Evolutionary conservation across 495 filamentous ascomycete species (phyloP), one percentile per base, ranked within the genome.

Genomic region (Letharia lupina): DNA sequence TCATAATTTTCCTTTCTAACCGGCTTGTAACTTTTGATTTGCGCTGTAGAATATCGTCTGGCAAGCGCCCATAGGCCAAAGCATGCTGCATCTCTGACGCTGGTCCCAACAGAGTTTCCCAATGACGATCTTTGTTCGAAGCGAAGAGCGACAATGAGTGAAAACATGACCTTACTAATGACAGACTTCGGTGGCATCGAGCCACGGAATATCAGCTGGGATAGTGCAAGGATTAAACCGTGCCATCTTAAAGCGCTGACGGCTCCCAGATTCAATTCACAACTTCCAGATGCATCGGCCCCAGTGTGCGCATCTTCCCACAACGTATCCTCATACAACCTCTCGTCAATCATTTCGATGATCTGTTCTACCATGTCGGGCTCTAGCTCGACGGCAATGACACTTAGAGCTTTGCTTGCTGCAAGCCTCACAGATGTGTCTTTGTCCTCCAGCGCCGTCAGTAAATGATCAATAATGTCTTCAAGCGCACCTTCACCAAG

Each of bases 31-130:
- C 33, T 37, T 18, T 71, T 69, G 42, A 78, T 78, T 70, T 96
- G 92, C 1, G 78, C 69, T 0, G 93, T 96, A 2, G 83, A 87
- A 68, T 98, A 99, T 59, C 91, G 86, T 65, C 94, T 82, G 54
- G 92, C 92, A 15, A 98, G 75, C 2, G 92, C 86, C 94, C 94
- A 99, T 39, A 96, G 87, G 40, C 94, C 94, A 72, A 97, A 97
- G 73, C 91, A 95, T 3, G 94, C 90, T 7, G 95, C 95, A 78
- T 99, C 94, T 62, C 94, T 83, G n/a, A 98, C 95, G 70, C 93
- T 96, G 0, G 89, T 86, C 12, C 95, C 95, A n/a, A 91, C 78
- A 6, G 91, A 91, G 13, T 80, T 83, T 12, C 96, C 95, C 23
- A 89, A 90, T 0, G 90, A 78, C 39, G 86, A 88, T 56, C 91